Evolutionary conservation across 164 flowering plant genomes (phyloP).

Genomic region (Piper betle): DNA sequence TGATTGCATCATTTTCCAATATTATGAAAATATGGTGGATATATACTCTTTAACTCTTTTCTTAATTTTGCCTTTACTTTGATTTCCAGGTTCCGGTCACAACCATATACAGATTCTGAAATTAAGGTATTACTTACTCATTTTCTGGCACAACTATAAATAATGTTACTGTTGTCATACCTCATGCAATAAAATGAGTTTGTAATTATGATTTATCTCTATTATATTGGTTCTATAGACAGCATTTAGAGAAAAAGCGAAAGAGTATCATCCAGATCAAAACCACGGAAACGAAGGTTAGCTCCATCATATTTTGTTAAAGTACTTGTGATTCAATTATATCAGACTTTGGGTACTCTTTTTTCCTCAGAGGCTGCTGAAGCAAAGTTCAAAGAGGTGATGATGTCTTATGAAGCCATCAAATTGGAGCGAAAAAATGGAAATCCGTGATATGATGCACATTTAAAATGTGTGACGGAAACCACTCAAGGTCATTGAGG

Average conservation of each 20-base stretch:
- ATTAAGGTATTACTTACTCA: conserved; percentile 55
- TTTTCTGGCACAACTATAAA: too few relatives aligned
- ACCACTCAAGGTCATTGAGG: too few relatives aligned
- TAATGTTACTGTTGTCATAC: too few relatives aligned
- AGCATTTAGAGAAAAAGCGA: conserved; percentile 86
- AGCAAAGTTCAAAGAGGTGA: conserved; percentile 88
- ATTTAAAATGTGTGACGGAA: too few relatives aligned
- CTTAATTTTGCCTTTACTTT: conserved; percentile 1
- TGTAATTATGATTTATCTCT: background rate
- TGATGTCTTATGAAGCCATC: conserved; percentile 83
- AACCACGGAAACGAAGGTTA: conserved; percentile 85
- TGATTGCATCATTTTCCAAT: too few relatives aligned
- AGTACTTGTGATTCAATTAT: background rate
- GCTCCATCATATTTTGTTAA: background rate
- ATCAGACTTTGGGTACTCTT: background rate
- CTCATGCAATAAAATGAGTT: too few relatives aligned
- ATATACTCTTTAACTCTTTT: too few relatives aligned
- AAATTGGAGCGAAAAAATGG: conserved; percentile 52
- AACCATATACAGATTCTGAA: conserved; percentile 81
- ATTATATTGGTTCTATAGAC: conserved; percentile 24
- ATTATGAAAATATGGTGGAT: too few relatives aligned
- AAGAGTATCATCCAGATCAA: conserved; percentile 92
- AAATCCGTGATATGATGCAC: conserved; percentile 8
- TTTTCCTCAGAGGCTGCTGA: conserved; percentile 74
- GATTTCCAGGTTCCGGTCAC: conserved; percentile 42